phyloP scores from a whole-genome alignment of 768 basidiomycete genomes.

The Trametes coccinea region DNA sequence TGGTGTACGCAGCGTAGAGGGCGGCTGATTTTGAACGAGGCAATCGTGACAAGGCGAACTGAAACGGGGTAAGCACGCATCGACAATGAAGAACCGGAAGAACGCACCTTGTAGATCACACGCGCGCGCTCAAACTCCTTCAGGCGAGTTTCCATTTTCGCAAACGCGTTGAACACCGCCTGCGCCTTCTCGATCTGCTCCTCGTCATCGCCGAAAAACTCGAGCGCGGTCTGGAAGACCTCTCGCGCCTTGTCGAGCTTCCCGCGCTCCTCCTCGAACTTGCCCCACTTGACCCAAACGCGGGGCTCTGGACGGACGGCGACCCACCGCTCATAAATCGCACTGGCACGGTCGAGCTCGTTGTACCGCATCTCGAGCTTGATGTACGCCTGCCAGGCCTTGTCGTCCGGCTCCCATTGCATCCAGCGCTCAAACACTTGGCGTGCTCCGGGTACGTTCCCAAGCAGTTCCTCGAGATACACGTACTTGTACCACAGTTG shows the following conservation, averaged over 20 bases:
- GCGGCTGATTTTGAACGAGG: conserved; percentile 88
- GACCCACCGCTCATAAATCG: conserved; percentile 91
- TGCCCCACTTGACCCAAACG: conserved; percentile 67
- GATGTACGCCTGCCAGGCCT: conserved; percentile 99
- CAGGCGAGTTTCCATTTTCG: conserved; percentile 94
- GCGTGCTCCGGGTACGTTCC: conserved; percentile 93
- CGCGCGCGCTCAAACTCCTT: conserved; percentile 97
- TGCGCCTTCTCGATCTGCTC: conserved; percentile 79
- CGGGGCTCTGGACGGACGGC: conserved; percentile 67
- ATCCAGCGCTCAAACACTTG: conserved; percentile 99
- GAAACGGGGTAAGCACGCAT: background rate
- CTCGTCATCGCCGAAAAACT: conserved; percentile 65
- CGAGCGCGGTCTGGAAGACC: conserved; percentile 65
- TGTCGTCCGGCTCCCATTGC: conserved; percentile 99
- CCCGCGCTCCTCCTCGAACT: conserved; percentile 61
- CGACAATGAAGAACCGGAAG: background rate
- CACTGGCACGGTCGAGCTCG: conserved; percentile 88
- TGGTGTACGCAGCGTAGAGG: conserved; percentile 91
- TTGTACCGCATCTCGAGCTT: conserved; percentile 94
- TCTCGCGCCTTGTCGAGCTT: conserved; percentile 65
- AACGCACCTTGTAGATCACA: conserved; percentile 92
- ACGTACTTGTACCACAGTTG: conserved; percentile 99
- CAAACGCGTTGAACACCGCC: conserved; percentile 89
- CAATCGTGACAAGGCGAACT: conserved; percentile 95
- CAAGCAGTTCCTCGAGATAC: conserved; percentile 94